phyloP scores from a whole-genome alignment of 352 stramenopile species.

The Globisporangium alternatum region DNA sequence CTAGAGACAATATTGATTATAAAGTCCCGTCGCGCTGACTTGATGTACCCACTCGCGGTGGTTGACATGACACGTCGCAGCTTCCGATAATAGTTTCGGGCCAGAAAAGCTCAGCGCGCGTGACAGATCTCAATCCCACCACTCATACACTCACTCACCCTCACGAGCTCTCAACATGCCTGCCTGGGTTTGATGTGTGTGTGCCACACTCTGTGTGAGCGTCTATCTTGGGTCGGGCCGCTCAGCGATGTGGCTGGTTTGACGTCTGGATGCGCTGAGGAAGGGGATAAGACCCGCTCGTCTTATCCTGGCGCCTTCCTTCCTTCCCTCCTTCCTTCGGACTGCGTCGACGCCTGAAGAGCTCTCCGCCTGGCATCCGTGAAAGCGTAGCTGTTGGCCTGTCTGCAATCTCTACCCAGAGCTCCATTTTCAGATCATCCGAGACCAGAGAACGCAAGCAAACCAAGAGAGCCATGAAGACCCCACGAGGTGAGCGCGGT shows the following conservation, averaged over 20 bases:
- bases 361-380: background rate
- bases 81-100: background rate
- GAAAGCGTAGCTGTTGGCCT: background rate
- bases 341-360: background rate
- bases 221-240: too few relatives aligned
- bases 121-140: background rate
- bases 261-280: background rate
- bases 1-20: background rate
- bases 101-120: conserved; percentile 1
- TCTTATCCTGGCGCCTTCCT: background rate
- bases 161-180: too few relatives aligned
- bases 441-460: background rate
- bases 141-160: background rate
- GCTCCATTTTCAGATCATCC: conserved; percentile 4
- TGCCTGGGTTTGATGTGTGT: too few relatives aligned
- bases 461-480: conserved; percentile 39
- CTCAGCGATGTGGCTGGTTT: background rate
- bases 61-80: background rate
- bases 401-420: background rate
- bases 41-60: background rate
- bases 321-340: too few relatives aligned
- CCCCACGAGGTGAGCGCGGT: conserved; percentile 36
- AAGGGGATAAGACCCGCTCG: background rate
- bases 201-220: too few relatives aligned
- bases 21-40: background rate